Conservation (phyloP, 371 early-diverging fungal genomes). For the Apophysomyces trapeziformis region DNA sequence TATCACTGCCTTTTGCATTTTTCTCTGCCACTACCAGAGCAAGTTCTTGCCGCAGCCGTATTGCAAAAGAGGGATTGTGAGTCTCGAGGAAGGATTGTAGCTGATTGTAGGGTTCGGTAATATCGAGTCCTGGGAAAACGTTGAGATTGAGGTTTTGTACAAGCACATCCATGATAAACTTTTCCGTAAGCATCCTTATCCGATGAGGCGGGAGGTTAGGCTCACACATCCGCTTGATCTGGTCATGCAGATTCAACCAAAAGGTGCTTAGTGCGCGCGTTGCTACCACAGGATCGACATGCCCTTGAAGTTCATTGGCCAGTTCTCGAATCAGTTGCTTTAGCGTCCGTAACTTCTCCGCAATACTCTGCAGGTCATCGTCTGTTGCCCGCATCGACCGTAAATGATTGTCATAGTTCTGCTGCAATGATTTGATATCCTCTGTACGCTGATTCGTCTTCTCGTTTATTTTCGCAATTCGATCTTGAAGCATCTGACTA, state of each 20-base stretch:
- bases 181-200: conserved; percentile 62
- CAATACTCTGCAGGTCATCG: conserved; percentile 37
- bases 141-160: conserved; percentile 48
- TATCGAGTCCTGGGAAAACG: conserved; percentile 20
- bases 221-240: conserved; percentile 30
- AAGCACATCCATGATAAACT: conserved; percentile 58
- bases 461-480: conserved; percentile 17
- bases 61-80: conserved; percentile 20
- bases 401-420: conserved; percentile 39
- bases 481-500: conserved; percentile 23
- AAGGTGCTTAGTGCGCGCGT: conserved; percentile 35
- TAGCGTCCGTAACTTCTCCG: conserved; percentile 22
- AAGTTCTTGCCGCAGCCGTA: conserved; percentile 34
- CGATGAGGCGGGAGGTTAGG: conserved; percentile 44
- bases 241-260: conserved; percentile 44
- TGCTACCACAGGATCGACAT: conserved; percentile 29
- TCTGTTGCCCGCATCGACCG: conserved; percentile 40
- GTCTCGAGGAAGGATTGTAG: conserved; percentile 24
- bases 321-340: conserved; percentile 29
- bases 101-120: conserved; percentile 16
- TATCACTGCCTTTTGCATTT: conserved; percentile 26
- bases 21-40: conserved; percentile 19
- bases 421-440: conserved; percentile 27
- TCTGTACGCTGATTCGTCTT: conserved; percentile 27
- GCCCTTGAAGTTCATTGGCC: conserved; percentile 29